Conservation (phyloP, 2,329 filamentous ascomycete species). For the Xylaria polymorpha region DNA sequence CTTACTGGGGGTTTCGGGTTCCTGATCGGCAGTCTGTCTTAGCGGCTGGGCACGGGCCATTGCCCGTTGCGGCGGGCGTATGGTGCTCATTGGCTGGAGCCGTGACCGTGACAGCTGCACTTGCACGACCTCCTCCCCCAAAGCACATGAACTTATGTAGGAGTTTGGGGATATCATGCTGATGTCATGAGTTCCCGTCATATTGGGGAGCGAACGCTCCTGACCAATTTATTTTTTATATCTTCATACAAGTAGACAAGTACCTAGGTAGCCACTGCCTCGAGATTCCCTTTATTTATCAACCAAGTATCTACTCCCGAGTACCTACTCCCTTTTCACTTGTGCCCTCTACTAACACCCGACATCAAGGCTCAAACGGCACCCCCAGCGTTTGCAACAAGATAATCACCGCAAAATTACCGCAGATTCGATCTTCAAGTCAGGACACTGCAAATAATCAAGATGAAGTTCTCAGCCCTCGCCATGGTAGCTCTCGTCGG, state of each 20-base stretch:
- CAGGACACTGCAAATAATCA: background rate
- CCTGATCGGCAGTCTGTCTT: constrained; percentile 23
- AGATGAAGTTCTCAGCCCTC: constrained; percentile 30
- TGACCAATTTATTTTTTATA: background rate
- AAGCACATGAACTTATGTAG: constrained; percentile 24
- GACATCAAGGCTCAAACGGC: background rate
- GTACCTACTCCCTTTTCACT: background rate
- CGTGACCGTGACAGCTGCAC: constrained; percentile 19
- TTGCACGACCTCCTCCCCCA: constrained; percentile 6
- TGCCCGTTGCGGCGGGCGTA: constrained; percentile 31
- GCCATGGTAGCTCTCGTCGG: constrained; percentile 16
- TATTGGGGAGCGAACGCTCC: background rate
- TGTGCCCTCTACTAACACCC: constrained; percentile 8
- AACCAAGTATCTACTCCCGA: background rate
- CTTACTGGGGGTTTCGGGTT: background rate
- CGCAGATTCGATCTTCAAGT: background rate
- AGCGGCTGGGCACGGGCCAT: constrained; percentile 25
- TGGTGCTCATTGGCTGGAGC: constrained; percentile 27
- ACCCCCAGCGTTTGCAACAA: background rate
- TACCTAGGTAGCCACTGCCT: background rate
- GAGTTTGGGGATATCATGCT: constrained; percentile 10
- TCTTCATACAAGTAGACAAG: background rate
- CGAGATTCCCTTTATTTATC: background rate
- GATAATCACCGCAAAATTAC: background rate
- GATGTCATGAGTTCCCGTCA: constrained; percentile 16